These are phyloP conservation scores for Hemileccinum rubropunctum DNA, from an alignment of 768 basidiomycete genomes.

Conservation along the genomic window DNA sequence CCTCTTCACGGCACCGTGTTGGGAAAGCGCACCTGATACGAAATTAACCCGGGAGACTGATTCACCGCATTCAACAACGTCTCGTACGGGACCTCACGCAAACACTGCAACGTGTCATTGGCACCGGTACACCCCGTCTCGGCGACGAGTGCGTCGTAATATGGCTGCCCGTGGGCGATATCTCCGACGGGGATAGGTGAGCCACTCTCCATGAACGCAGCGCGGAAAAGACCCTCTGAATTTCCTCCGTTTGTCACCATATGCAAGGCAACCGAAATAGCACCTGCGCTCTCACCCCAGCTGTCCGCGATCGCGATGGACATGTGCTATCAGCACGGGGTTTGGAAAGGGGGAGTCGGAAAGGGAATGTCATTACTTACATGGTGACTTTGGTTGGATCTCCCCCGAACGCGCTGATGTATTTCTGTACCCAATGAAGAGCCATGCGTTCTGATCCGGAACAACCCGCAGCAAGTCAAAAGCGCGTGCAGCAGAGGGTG, in stretches of 20 bases:
- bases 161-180: constrained; percentile 21
- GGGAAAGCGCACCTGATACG: constrained; percentile 27
- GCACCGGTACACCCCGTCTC: constrained; percentile 33
- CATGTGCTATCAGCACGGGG: no score
- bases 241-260: constrained; percentile 26
- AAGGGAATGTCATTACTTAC: constrained; percentile 1
- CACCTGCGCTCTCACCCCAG: constrained; percentile 29
- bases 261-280: constrained; percentile 27
- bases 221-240: constrained; percentile 24
- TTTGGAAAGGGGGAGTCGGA: no score
- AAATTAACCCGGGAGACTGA: constrained; percentile 28
- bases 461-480: no score
- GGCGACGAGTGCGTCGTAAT: constrained; percentile 23
- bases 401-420: constrained; percentile 61
- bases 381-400: constrained; percentile 44
- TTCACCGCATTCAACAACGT: constrained; percentile 33
- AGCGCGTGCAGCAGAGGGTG: not conserved
- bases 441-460: constrained; percentile 34
- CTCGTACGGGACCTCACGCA: constrained; percentile 31
- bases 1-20: no score
- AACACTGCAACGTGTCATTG: constrained; percentile 32
- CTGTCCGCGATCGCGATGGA: no score
- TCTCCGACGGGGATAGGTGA: constrained; percentile 26
- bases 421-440: constrained; percentile 54
- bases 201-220: constrained; percentile 41